Evolutionary conservation across 352 stramenopile genomes (phyloP).

Genomic region (Phytophthora chlamydospora): DNA sequence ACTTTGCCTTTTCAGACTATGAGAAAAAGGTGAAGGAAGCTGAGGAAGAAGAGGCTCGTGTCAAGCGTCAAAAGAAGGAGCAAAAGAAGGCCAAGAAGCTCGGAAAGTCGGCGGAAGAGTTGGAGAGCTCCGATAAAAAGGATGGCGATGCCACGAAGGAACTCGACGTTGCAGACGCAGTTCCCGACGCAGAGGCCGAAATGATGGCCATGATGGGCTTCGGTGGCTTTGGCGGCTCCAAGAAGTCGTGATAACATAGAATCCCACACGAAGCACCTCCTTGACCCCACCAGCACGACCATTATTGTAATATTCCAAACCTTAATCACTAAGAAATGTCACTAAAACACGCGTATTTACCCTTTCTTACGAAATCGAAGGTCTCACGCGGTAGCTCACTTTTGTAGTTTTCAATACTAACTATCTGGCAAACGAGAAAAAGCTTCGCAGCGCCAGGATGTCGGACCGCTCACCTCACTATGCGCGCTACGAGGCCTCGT

Average conservation of each 20-base stretch:
- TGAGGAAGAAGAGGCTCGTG: constrained; percentile 67
- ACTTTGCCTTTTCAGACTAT: constrained; percentile 53
- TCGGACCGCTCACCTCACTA: constrained; percentile 15
- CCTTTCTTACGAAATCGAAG: neutral
- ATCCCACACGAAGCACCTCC: too few relatives aligned
- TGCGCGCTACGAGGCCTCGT: constrained; percentile 3
- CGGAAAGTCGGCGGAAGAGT: constrained; percentile 8
- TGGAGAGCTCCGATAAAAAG: constrained; percentile 6
- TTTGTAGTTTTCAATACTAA: neutral
- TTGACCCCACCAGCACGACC: neutral
- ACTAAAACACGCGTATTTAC: neutral
- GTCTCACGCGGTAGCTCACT: neutral
- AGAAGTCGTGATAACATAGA: constrained; percentile 46
- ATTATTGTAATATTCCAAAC: constrained; percentile 13
- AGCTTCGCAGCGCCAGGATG: constrained; percentile 19
- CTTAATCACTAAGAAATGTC: neutral
- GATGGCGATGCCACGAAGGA: constrained; percentile 13
- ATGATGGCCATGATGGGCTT: constrained; percentile 95
- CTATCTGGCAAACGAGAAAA: neutral
- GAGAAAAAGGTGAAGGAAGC: constrained; percentile 83
- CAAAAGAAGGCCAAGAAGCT: constrained; percentile 76
- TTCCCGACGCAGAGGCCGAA: constrained; percentile 54
- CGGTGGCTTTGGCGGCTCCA: constrained; percentile 83
- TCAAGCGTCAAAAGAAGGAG: constrained; percentile 81
- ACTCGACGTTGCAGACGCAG: constrained; percentile 17